Conservation (phyloP, 2,329 filamentous ascomycete species). For the Xylaria digitata region DNA sequence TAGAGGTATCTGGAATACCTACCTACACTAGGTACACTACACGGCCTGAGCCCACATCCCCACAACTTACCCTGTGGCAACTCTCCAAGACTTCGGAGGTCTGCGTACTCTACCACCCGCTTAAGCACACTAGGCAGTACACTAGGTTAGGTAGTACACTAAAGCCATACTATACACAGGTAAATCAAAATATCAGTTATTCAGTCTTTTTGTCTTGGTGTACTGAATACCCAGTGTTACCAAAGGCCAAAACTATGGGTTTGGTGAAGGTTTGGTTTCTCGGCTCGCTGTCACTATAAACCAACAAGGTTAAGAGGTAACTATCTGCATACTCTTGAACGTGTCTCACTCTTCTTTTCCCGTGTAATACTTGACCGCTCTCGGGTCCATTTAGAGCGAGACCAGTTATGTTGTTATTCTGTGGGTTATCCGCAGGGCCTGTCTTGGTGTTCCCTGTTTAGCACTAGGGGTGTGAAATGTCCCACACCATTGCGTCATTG, state of each 20-base stretch:
- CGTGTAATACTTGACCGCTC: not conserved
- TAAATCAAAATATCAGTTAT: constrained; percentile 4
- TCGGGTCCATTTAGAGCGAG: not conserved
- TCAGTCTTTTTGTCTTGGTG: not conserved
- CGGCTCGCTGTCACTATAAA: not conserved
- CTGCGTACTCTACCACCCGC: too few species aligned
- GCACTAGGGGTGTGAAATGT: constrained; percentile 19
- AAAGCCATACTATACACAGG: too few species aligned
- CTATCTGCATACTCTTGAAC: not conserved
- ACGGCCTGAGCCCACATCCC: not conserved
- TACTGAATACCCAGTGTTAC: not conserved
- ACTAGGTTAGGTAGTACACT: not conserved
- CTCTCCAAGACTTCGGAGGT: constrained; percentile 3
- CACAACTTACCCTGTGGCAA: not conserved
- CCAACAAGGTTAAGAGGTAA: not conserved
- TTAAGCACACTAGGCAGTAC: not conserved
- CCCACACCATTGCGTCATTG: constrained; percentile 28
- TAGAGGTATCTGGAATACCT: not conserved
- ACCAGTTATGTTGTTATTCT: not conserved
- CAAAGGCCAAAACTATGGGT: not conserved
- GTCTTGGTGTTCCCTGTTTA: constrained; percentile 20
- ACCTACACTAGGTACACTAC: not conserved
- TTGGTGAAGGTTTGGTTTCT: not conserved
- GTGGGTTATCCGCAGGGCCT: not conserved
- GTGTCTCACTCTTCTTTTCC: not conserved